Evolutionary conservation across 1,139 yeast species (phyloP).

Genomic region (Diutina ranongensis): DNA sequence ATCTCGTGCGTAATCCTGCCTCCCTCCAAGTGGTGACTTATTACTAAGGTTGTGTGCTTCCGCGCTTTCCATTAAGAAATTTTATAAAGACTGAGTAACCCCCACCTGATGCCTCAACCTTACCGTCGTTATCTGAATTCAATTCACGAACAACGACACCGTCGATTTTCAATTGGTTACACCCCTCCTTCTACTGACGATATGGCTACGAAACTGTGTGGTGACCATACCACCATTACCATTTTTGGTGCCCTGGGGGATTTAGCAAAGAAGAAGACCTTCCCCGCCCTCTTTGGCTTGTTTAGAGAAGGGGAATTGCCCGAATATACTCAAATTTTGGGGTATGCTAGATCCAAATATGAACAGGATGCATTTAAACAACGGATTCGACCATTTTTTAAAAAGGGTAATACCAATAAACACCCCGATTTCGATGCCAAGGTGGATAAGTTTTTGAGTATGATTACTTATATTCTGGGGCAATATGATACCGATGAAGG

Average conservation of each 20-base stretch:
- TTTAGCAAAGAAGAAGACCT: constrained; percentile 91
- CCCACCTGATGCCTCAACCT: neutral
- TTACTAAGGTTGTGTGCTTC: neutral
- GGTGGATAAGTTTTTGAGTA: constrained; percentile 50
- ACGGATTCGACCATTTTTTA: constrained; percentile 51
- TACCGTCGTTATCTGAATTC: constrained; percentile 4
- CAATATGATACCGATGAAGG: constrained; percentile 75
- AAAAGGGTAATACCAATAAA: constrained; percentile 38
- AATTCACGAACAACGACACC: constrained; percentile 5
- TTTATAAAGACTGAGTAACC: neutral
- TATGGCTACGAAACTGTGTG: constrained; percentile 24
- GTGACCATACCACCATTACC: constrained; percentile 58
- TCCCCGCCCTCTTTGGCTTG: constrained; percentile 67
- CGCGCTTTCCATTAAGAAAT: neutral
- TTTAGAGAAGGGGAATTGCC: constrained; percentile 74
- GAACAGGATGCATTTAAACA: constrained; percentile 52
- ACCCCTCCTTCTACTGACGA: neutral
- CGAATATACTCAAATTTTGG: constrained; percentile 58
- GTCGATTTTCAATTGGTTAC: neutral
- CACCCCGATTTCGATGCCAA: constrained; percentile 24
- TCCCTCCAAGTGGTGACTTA: no score
- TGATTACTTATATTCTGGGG: constrained; percentile 63
- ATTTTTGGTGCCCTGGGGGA: constrained; percentile 98
- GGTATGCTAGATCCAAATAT: constrained; percentile 83
- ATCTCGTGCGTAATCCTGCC: no score